These are phyloP conservation scores for Globisporangium paddicum DNA, from an alignment of 352 stramenopile species.

Conservation along the genomic window DNA sequence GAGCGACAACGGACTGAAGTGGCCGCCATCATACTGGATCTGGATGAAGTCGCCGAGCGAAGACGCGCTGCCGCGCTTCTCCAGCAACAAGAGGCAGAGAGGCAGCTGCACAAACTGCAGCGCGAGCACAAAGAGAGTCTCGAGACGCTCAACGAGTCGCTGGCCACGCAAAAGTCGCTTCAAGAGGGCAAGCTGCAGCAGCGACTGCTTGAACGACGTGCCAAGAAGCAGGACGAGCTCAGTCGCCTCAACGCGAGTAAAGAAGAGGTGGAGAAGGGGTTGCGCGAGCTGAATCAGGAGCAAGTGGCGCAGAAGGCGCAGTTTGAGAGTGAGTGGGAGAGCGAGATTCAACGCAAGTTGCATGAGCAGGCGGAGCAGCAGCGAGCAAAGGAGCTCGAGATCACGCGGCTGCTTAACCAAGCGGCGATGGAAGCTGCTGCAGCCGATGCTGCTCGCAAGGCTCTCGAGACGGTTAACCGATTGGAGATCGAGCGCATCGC, in stretches of 20 bases:
- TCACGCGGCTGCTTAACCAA: slow-evolving; percentile 4
- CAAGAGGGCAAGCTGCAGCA: slow-evolving; percentile 43
- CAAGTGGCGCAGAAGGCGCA: slow-evolving; percentile 1
- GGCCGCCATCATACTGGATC: slow-evolving; percentile 3
- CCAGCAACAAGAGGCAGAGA: slow-evolving; percentile 32
- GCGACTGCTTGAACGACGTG: slow-evolving; percentile 34
- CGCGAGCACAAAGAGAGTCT: slow-evolving; percentile 42
- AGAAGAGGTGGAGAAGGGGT: not conserved
- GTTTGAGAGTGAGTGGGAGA: slow-evolving; percentile 12
- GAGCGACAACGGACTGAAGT: slow-evolving; percentile 20
- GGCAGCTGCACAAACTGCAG: slow-evolving; percentile 36
- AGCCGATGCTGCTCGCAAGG: slow-evolving; percentile 20
- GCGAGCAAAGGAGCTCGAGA: slow-evolving; percentile 6
- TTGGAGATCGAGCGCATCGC: slow-evolving; percentile 27
- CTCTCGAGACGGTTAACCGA: slow-evolving; percentile 22
- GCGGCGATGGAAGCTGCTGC: slow-evolving; percentile 21
- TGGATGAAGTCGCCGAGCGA: slow-evolving; percentile 12
- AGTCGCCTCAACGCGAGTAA: not conserved
- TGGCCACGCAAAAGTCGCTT: slow-evolving; percentile 29
- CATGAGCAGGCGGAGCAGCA: slow-evolving; percentile 3
- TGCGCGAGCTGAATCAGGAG: slow-evolving; percentile 10
- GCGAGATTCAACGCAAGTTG: slow-evolving; percentile 5
- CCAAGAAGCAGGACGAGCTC: slow-evolving; percentile 15
- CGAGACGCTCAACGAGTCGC: slow-evolving; percentile 19
- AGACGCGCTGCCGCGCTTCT: slow-evolving; percentile 15